These are phyloP conservation scores for Sphagnum magellanicum DNA, from an alignment of 228 moss, liverwort and hornwort genomes.

Conservation along the genomic window DNA sequence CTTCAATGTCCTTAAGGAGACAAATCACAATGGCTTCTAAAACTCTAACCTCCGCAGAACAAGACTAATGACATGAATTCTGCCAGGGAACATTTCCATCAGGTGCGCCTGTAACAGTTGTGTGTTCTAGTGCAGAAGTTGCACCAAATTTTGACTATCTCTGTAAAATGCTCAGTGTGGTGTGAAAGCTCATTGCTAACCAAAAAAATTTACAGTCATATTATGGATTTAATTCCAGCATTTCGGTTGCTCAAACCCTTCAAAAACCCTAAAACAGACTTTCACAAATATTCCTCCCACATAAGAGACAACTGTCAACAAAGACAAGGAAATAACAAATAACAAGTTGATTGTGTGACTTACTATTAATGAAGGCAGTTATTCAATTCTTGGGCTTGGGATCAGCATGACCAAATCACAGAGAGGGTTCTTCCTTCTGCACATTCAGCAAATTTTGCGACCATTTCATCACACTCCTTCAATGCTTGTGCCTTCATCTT, in stretches of 20 bases:
- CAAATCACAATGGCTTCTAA: too few relatives aligned
- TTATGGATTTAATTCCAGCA: background rate
- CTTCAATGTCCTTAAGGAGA: too few relatives aligned
- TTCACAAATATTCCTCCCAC: background rate
- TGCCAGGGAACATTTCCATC: too few relatives aligned
- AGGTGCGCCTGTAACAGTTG: too few relatives aligned
- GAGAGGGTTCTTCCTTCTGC: constrained; percentile 83
- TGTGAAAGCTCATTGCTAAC: background rate
- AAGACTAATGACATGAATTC: too few relatives aligned
- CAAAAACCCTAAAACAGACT: background rate
- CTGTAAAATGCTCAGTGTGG: background rate
- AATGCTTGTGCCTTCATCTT: constrained; percentile 98
- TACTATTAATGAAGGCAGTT: constrained; percentile 79
- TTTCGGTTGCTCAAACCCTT: background rate
- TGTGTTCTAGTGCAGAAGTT: too few relatives aligned
- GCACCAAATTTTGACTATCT: too few relatives aligned
- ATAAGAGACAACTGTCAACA: too few relatives aligned
- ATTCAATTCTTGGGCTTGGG: constrained; percentile 80
- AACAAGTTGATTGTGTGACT: constrained; percentile 5
- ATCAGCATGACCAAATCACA: constrained; percentile 87
- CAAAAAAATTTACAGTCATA: too few relatives aligned
- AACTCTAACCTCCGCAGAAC: too few relatives aligned
- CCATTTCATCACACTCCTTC: constrained; percentile 80
- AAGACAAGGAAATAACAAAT: background rate
- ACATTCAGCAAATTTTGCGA: constrained; percentile 93